A percentile compares a stretch with the other conserved stretches of the same genome.
phyloP scores from a whole-genome alignment of 768 basidiomycete genomes.

The Cystofilobasidium capitatum region DNA sequence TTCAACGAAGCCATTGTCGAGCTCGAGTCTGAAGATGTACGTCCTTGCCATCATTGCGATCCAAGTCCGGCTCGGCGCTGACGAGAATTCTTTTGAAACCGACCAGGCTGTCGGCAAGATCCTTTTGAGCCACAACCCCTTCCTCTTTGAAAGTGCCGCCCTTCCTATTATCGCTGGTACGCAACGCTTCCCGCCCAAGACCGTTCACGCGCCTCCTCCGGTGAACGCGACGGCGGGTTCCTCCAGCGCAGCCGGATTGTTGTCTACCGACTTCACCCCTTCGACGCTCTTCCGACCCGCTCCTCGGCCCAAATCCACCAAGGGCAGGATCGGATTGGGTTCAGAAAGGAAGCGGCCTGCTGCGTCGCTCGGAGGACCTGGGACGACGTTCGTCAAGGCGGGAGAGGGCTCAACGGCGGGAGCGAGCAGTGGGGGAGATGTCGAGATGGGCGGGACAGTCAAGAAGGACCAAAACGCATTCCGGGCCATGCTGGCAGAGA shows the following conservation, averaged over 20 bases:
- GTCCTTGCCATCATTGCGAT: no score
- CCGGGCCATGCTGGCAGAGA: slow-evolving; percentile 57
- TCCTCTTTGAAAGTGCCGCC: background rate
- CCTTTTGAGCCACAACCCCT: slow-evolving; percentile 49
- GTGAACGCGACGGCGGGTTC: background rate
- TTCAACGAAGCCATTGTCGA: slow-evolving; percentile 44
- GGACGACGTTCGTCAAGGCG: slow-evolving; percentile 29
- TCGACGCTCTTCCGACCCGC: slow-evolving; percentile 16
- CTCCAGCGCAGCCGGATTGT: no score
- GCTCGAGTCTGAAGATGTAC: slow-evolving; percentile 40
- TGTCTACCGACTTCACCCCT: background rate
- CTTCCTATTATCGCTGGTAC: slow-evolving; percentile 13
- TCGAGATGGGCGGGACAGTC: slow-evolving; percentile 29
- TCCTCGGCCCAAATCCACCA: slow-evolving; percentile 40
- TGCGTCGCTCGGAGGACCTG: slow-evolving; percentile 4
- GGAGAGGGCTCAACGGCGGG: slow-evolving; percentile 30
- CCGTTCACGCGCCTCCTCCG: background rate
- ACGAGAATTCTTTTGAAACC: no score
- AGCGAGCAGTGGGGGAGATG: slow-evolving; percentile 36
- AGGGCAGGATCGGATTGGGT: slow-evolving; percentile 59
- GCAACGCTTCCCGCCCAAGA: slow-evolving; percentile 2
- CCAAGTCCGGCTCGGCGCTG: no score
- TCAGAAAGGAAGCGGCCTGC: slow-evolving; percentile 32
- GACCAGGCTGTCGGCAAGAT: slow-evolving; percentile 74
- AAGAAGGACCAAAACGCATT: slow-evolving; percentile 64